Evolutionary conservation across 352 stramenopile species (phyloP).

Genomic region (Globisporangium orthogonon): DNA sequence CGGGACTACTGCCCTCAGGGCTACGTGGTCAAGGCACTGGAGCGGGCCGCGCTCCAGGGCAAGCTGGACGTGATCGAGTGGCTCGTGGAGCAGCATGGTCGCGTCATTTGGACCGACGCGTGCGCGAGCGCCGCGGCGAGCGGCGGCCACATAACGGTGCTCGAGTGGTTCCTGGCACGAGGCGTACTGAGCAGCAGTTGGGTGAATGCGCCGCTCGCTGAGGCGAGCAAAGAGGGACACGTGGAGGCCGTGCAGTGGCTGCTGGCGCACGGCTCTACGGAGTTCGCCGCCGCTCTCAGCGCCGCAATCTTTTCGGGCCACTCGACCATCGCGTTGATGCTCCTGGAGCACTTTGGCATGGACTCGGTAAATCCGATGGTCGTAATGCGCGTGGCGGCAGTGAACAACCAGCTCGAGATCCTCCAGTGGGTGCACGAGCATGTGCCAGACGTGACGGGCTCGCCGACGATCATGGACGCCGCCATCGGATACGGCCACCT

Average conservation of each 20-base stretch:
- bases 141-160: background rate
- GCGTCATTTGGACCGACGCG: background rate
- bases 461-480: background rate
- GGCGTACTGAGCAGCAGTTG: background rate
- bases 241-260: background rate
- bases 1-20: background rate
- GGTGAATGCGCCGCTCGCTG: background rate
- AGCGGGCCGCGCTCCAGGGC: background rate
- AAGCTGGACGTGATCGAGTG: constrained; percentile 1
- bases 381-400: background rate
- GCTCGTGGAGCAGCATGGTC: background rate
- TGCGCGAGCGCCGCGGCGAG: background rate
- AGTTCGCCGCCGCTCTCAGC: background rate
- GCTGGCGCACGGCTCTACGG: background rate
- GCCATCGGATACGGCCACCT: background rate
- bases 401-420: constrained; percentile 9
- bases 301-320: background rate
- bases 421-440: constrained; percentile 6
- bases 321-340: background rate
- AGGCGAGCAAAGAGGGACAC: background rate
- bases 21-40: background rate
- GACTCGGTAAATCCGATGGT: no score
- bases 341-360: background rate
- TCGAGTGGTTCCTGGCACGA: background rate
- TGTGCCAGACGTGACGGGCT: background rate